phyloP scores from a whole-genome alignment of 768 basidiomycete genomes.

The Hydnum rufescens region DNA sequence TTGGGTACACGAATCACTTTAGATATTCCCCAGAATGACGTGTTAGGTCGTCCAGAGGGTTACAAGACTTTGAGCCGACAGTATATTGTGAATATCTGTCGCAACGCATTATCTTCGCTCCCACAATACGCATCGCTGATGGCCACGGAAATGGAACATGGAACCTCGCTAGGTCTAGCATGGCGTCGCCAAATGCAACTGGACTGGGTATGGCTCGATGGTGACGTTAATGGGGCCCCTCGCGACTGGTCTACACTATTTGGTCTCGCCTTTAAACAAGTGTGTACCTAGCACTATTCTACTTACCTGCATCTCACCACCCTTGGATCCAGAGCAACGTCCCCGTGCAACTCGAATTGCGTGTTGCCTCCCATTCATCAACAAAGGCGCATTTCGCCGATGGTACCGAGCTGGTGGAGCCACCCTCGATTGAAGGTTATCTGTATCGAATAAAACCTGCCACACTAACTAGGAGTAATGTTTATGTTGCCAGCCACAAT shows the following conservation, averaged over 20 bases:
- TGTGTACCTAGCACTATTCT: slow-evolving; percentile 17
- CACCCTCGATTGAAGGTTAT: slow-evolving; percentile 73
- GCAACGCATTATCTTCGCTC: slow-evolving; percentile 32
- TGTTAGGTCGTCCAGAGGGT: slow-evolving; percentile 21
- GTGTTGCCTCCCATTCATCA: slow-evolving; percentile 50
- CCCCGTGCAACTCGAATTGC: slow-evolving; percentile 42
- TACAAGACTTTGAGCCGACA: slow-evolving; percentile 35
- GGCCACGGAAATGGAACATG: slow-evolving; percentile 31
- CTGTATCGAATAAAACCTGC: slow-evolving; percentile 48
- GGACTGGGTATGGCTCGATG: slow-evolving; percentile 74
- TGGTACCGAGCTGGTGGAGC: slow-evolving; percentile 40
- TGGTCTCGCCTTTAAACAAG: slow-evolving; percentile 56
- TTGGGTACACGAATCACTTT: slow-evolving; percentile 50
- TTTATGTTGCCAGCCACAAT: slow-evolving; percentile 55
- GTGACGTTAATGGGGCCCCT: slow-evolving; percentile 37
- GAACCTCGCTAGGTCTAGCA: slow-evolving; percentile 45
- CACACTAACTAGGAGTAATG: slow-evolving; percentile 25
- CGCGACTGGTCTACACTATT: slow-evolving; percentile 58
- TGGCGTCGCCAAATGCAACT: slow-evolving; percentile 58
- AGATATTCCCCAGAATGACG: slow-evolving; percentile 35
- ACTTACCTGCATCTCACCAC: not conserved
- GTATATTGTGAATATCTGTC: slow-evolving; percentile 44
- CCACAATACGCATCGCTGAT: slow-evolving; percentile 45
- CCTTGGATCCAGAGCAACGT: slow-evolving; percentile 21
- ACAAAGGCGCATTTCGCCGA: slow-evolving; percentile 24